These are phyloP conservation scores for Trichoderma arundinaceum DNA, from an alignment of 2,329 filamentous ascomycete species.

Conservation along the genomic window DNA sequence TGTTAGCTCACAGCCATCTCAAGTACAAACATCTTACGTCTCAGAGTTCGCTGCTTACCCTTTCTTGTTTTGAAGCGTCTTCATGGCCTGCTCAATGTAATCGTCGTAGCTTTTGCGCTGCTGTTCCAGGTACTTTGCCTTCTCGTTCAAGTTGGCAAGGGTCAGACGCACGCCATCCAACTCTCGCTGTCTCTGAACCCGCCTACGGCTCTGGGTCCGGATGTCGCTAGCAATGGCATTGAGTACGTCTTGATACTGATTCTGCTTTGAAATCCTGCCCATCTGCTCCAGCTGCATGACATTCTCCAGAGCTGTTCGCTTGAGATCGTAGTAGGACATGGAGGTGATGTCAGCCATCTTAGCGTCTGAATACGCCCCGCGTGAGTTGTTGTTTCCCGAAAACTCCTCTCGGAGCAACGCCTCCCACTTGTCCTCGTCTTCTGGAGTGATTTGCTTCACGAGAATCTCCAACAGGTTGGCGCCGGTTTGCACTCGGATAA, in stretches of 20 bases:
- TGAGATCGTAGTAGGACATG: slow-evolving; percentile 90
- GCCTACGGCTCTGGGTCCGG: slow-evolving; percentile 90
- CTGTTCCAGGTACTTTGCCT: slow-evolving; percentile 90
- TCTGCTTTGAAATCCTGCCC: slow-evolving; percentile 85
- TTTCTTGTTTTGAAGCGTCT: slow-evolving; percentile 95
- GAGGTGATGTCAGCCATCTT: slow-evolving; percentile 88
- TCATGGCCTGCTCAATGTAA: slow-evolving; percentile 98
- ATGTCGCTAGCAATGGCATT: slow-evolving; percentile 98
- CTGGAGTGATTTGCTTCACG: slow-evolving; percentile 81
- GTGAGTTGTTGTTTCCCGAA: slow-evolving; percentile 65
- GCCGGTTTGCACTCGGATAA: slow-evolving; percentile 94
- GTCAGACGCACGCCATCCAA: slow-evolving; percentile 82
- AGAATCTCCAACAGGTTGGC: slow-evolving; percentile 93
- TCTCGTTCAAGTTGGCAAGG: slow-evolving; percentile 76
- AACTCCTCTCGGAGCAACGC: slow-evolving; percentile 83
- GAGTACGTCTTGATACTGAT: slow-evolving; percentile 96
- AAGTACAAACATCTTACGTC: too few relatives aligned
- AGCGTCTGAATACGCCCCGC: slow-evolving; percentile 86
- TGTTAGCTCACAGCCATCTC: not conserved
- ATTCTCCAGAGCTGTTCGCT: slow-evolving; percentile 91
- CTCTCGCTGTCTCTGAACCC: slow-evolving; percentile 90
- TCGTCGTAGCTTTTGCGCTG: slow-evolving; percentile 98
- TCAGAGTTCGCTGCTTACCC: slow-evolving; percentile 58
- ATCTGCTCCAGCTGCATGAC: slow-evolving; percentile 86
- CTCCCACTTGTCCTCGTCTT: slow-evolving; percentile 91